Evolutionary conservation across 768 basidiomycete species (phyloP).

Genomic region (Agrocybe praecox): DNA sequence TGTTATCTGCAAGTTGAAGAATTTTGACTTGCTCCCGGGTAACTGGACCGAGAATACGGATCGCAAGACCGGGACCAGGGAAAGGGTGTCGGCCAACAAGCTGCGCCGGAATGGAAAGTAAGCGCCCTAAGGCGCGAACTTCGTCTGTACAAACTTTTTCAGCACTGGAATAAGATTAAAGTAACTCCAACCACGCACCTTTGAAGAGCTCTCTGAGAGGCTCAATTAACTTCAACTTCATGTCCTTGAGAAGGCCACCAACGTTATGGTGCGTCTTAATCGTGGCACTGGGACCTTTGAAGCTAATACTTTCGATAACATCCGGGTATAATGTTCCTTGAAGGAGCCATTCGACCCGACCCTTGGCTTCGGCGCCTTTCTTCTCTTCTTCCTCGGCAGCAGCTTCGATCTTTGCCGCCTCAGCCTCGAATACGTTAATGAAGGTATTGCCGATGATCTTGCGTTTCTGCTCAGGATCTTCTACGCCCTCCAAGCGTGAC

Average conservation of each 20-base stretch:
- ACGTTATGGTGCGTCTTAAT: slow-evolving; percentile 99
- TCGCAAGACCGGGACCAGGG: slow-evolving; percentile 97
- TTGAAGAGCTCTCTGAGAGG: slow-evolving; percentile 98
- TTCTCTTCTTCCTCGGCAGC: slow-evolving; percentile 76
- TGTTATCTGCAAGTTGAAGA: slow-evolving; percentile 88
- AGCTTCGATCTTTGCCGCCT: slow-evolving; percentile 88
- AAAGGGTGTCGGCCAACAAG: slow-evolving; percentile 98
- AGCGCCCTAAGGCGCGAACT: slow-evolving; percentile 88
- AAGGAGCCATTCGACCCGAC: slow-evolving; percentile 94
- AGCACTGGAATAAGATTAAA: background rate
- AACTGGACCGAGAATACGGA: slow-evolving; percentile 95
- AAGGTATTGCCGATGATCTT: slow-evolving; percentile 99
- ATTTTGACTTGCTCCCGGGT: slow-evolving; percentile 92
- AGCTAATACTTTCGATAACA: slow-evolving; percentile 98
- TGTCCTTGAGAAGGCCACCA: slow-evolving; percentile 92
- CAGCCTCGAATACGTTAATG: slow-evolving; percentile 96
- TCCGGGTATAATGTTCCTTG: slow-evolving; percentile 99
- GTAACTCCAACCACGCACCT: slow-evolving; percentile 47
- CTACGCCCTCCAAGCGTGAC: slow-evolving; percentile 82
- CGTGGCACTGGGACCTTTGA: slow-evolving; percentile 98
- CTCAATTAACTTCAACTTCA: slow-evolving; percentile 99
- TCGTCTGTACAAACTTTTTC: slow-evolving; percentile 63
- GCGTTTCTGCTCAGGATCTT: slow-evolving; percentile 96
- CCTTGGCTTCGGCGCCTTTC: slow-evolving; percentile 71
- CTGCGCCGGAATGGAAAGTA: slow-evolving; percentile 89